A percentile compares a stretch with the other conserved stretches of the same genome.
Evolutionary conservation across 768 basidiomycete genomes (phyloP).

Genomic region (Boletus sp.): DNA sequence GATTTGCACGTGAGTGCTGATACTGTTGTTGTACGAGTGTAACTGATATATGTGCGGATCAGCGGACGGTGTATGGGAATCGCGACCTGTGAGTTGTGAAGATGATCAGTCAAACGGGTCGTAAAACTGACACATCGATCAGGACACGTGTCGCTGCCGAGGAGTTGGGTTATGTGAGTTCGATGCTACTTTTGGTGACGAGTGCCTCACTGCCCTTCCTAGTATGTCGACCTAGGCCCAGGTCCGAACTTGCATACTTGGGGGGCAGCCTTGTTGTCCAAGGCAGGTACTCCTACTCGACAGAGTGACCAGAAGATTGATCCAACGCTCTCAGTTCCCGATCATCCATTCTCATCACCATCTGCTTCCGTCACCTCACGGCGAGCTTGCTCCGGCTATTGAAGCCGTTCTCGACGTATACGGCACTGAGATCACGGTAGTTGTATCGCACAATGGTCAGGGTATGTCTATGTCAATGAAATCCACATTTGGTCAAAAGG

Average conservation of each 20-base stretch:
- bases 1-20: constrained; percentile 68
- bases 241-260: constrained; percentile 88
- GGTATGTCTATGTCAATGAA: constrained; percentile 42
- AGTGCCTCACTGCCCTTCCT: constrained; percentile 4
- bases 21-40: not conserved
- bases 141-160: constrained; percentile 77
- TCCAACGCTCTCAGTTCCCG: constrained; percentile 58
- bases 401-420: constrained; percentile 80
- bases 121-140: constrained; percentile 3
- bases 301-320: not conserved
- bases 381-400: constrained; percentile 88
- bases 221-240: constrained; percentile 89
- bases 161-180: constrained; percentile 78
- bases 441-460: constrained; percentile 93
- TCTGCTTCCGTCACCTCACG: constrained; percentile 80
- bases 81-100: constrained; percentile 64
- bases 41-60: constrained; percentile 11
- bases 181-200: not conserved
- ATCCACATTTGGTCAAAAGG: not conserved
- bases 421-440: constrained; percentile 73
- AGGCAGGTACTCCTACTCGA: constrained; percentile 39
- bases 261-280: constrained; percentile 81
- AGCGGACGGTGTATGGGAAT: constrained; percentile 78
- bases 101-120: not conserved
- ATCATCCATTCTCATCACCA: constrained; percentile 86